These are phyloP conservation scores for Nicotiana paniculata DNA, from an alignment of 257 asterid genomes.

Conservation along the genomic window DNA sequence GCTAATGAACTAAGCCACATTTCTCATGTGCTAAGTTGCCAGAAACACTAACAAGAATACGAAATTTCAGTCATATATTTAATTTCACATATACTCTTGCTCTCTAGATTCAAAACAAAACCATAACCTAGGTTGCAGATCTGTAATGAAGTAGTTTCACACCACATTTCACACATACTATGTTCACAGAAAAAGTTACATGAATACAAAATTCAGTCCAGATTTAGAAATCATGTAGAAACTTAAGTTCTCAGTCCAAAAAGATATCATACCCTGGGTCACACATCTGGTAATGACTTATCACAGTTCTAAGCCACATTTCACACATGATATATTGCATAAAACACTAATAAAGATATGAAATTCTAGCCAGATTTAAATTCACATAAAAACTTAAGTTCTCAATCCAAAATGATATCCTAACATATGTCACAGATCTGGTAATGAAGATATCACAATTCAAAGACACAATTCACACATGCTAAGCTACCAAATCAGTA, in stretches of 20 bases:
- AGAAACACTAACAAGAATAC: not conserved
- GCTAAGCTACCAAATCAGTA: not conserved
- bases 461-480: not conserved
- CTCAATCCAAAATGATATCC: not conserved
- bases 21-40: not conserved
- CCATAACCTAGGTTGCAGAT: not conserved
- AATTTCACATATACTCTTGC: not conserved
- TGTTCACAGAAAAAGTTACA: not conserved
- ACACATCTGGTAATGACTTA: not conserved
- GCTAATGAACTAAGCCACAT: not conserved
- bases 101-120: not conserved
- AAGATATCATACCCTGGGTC: not conserved
- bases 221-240: not conserved
- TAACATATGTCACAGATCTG: not conserved
- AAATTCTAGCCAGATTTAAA: not conserved
- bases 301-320: not conserved
- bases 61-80: not conserved
- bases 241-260: conserved; percentile 1
- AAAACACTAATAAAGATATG: not conserved
- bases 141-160: not conserved
- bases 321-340: not conserved
- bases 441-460: not conserved
- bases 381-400: not conserved
- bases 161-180: not conserved
- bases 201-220: not conserved